Evolutionary conservation across 192 early-diverging fungal genomes (phyloP), one percentile per base, ranked within the genome.

Genomic region (Coemansia sp.): DNA sequence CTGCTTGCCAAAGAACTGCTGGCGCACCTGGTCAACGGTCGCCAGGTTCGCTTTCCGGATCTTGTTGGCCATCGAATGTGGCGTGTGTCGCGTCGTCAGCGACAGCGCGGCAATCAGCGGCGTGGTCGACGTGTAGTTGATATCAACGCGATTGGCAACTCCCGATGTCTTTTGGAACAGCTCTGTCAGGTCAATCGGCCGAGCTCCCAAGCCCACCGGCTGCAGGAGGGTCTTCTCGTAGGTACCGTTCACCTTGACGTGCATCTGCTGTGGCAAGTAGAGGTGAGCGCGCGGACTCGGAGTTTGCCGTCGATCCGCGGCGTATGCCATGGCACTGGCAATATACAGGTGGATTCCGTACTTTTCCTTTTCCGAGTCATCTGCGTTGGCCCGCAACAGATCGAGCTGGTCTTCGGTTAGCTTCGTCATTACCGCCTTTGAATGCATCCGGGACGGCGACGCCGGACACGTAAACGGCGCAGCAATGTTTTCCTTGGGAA

Each of bases 11-110:
- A 76, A 76, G 35, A 76, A 70, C 11, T 34, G 35, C 42, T 52
- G 50, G 14, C 73, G 73, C 59, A 76, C 73, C 7, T 35, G 23
- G 5, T 69, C 73, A 2, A 53, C 50, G 0, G 53, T 25, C 2
- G 53, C 42, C 31, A 48, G 45, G 20, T 34, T 58, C 15, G 20
- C 47, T 1, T 57, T 49, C 25, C 62, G 53, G 32, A 76, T 61
- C 12, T 66, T 43, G 1, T 15, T 20, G n/a, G 46, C 36, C 35
- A 76, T 61, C 15, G 73, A 51, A 22, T 58, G 34, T 6, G 51
- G 38, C 7, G 67, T 66, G 30, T 69, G 62, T 8, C 38, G 35
- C 26, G 52, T 53, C n/a, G 67, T 54, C 17, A 70, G 35, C 22
- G 60, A 34, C 5, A 66, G 9, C 27, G 60, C 54, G 1, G 46